Evolutionary conservation across 2,329 filamentous ascomycete species (phyloP).

Genomic region (Incumbomyces lentus): DNA sequence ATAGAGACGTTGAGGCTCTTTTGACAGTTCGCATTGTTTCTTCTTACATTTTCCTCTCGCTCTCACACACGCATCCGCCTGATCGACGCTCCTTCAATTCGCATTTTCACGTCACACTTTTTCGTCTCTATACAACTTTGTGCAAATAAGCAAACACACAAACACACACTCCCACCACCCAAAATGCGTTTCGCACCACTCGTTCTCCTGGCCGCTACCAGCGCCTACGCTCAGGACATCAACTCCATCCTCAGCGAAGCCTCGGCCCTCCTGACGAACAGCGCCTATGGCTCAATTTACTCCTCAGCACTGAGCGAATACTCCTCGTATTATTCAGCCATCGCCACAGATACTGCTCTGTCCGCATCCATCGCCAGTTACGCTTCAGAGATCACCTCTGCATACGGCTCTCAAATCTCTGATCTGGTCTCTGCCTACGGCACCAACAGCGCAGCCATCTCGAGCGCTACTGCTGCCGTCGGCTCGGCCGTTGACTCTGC

Average conservation of each 20-base stretch:
- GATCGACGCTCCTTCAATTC: not conserved
- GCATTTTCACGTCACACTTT: not conserved
- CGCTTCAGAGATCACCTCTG: not conserved
- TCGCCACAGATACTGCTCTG: not conserved
- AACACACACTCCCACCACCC: too few relatives aligned
- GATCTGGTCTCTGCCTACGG: not conserved
- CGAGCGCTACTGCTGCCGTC: not conserved
- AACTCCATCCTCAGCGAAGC: not conserved
- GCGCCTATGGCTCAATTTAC: not conserved
- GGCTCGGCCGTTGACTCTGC: not conserved
- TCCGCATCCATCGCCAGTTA: not conserved
- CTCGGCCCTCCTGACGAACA: not conserved
- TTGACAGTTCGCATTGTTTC: too few relatives aligned
- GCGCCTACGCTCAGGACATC: constrained; percentile 3
- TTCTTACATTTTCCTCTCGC: too few relatives aligned
- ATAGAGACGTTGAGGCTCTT: too few relatives aligned
- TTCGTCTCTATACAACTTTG: not conserved
- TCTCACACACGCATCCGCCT: too few relatives aligned
- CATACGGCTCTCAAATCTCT: not conserved
- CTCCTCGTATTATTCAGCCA: not conserved
- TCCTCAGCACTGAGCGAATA: not conserved
- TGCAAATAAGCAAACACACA: not conserved
- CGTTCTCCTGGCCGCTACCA: not conserved
- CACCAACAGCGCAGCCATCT: not conserved
- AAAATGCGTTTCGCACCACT: constrained; percentile 6